Conservation (phyloP, 208 protist genomes). For the Leishmania amazonensis region DNA sequence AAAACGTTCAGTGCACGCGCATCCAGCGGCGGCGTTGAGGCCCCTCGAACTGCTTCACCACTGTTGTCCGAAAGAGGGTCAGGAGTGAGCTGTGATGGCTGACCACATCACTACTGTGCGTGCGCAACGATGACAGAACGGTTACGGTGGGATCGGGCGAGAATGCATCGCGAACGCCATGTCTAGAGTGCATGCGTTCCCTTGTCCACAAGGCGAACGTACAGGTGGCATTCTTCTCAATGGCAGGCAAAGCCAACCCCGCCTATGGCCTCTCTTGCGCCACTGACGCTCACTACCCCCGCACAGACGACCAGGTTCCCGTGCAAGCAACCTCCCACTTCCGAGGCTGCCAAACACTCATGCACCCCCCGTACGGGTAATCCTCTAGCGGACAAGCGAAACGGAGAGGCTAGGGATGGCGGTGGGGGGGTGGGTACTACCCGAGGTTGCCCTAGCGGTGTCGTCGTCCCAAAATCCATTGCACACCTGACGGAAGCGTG, state of each 20-base stretch:
- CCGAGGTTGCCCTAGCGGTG: too few species aligned
- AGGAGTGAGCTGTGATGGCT: slow-evolving; percentile 10
- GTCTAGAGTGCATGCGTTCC: slow-evolving; percentile 5
- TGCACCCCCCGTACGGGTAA: background rate
- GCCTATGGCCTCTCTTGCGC: slow-evolving; percentile 9
- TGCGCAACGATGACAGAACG: slow-evolving; percentile 5
- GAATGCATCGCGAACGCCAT: slow-evolving; percentile 18
- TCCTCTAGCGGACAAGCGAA: background rate
- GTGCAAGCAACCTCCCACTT: background rate
- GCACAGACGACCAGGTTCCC: background rate
- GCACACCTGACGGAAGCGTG: background rate
- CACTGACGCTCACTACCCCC: slow-evolving; percentile 5
- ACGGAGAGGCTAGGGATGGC: background rate
- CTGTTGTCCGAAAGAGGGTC: background rate
- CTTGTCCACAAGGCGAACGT: slow-evolving; percentile 10
- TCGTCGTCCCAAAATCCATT: background rate
- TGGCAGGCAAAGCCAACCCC: slow-evolving; percentile 17
- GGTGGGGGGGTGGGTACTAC: too few species aligned
- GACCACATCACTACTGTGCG: slow-evolving; percentile 12
- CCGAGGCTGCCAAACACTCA: background rate
- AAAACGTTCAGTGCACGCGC: background rate
- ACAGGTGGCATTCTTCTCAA: slow-evolving; percentile 16
- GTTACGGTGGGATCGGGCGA: slow-evolving; percentile 11
- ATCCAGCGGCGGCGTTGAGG: background rate
- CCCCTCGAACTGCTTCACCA: background rate